Evolutionary conservation across 345 rosid genomes (phyloP), one percentile per base, ranked within the genome.

Genomic region (Turnera subulata): DNA sequence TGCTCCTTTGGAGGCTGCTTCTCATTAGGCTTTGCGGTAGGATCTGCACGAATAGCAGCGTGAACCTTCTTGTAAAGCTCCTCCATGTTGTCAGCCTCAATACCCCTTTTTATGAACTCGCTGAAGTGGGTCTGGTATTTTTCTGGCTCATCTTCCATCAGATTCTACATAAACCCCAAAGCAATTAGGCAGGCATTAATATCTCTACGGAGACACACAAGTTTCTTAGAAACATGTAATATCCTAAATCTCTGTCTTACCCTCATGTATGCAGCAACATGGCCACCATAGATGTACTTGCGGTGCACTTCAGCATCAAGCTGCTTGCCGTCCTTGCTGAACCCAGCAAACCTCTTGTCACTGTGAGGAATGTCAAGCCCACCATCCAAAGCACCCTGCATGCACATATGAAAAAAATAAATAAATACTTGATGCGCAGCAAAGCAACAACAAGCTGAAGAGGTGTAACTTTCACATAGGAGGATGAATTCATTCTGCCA

Each of bases 261-360:
- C 67, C 65, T 83, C 93, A 90, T 85, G 81, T 87, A 90, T n/a
- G 85, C 62, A 35, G 84, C 82, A 55, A 90, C 82, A 45, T 90
- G 97, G 6, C 93, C 96, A 43, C 91, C 93, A 37, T 52, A 85
- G 38, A 90, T 74, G 64, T 90, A 87, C 73, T 85, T 90, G 74
- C 78, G 76, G 69, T 90, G 97, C 69, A 79, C 70, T 39, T 87
- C 97, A 40, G 78, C 83, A 79, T 87, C 87, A 25, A 90, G 96
- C 70, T 82, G 91, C 48, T 85, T 85, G 56, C 65, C 48, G 0
- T 85, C 88, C 56, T 80, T 85, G 46, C 47, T 67, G 64, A 87
- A 90, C 13, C 97, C 96, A 23, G 97, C 96, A 55, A 87, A 90
- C 50, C 97, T 74, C 81, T 81, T 85, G 40, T 86, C 94, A 58